Evolutionary conservation across 148 eudicot species (phyloP).

Genomic region (Tetragonia tetragonoides): DNA sequence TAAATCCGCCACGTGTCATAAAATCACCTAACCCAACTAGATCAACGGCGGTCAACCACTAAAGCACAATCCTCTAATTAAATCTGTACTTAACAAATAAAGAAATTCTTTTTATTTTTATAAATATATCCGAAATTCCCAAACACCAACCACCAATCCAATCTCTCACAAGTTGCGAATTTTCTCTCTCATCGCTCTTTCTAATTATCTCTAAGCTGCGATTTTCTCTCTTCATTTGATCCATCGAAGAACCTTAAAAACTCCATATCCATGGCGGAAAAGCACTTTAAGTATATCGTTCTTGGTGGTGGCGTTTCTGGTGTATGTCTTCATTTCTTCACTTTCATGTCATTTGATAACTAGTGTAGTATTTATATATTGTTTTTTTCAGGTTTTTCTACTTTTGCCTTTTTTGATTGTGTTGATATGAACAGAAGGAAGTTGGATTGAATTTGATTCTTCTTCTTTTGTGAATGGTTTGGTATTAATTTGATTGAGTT

Average conservation of each 20-base stretch:
- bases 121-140: too few species aligned
- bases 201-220: background rate
- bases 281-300: constrained; percentile 81
- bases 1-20: background rate
- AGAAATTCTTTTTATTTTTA: too few species aligned
- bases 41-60: constrained; percentile 5
- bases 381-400: background rate
- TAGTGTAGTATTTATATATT: background rate
- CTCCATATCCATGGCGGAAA: constrained; percentile 62
- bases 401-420: background rate
- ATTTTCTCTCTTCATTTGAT: background rate
- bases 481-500: background rate
- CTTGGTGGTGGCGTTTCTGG: constrained; percentile 94
- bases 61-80: background rate
- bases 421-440: background rate
- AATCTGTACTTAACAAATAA: background rate
- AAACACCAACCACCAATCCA: constrained; percentile 17
- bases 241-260: background rate
- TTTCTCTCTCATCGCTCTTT: constrained; percentile 22
- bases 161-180: background rate
- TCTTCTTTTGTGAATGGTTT: background rate
- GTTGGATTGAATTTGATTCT: constrained; percentile 6
- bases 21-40: background rate
- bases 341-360: background rate
- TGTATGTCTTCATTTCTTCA: constrained; percentile 42